Evolutionary conservation across 352 stramenopile genomes (phyloP).

Genomic region (Globisporangium sylvaticum): DNA sequence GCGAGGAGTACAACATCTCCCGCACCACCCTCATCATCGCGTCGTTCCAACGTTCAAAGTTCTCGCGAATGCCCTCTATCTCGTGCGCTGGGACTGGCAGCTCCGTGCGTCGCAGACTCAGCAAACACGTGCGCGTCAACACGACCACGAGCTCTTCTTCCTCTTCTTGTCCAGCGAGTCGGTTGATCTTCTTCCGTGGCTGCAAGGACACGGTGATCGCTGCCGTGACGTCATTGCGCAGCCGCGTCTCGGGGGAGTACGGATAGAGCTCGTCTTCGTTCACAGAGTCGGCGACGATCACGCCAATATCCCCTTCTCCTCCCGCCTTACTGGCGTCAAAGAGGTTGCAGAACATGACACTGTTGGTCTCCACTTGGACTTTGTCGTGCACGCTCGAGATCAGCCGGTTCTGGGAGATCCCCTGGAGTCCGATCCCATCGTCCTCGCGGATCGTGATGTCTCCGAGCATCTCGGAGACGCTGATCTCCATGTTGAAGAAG

Average conservation of each 20-base stretch:
- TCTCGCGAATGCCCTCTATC: neutral
- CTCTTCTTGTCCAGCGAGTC: neutral
- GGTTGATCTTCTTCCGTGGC: neutral
- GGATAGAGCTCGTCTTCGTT: slow-evolving; percentile 10
- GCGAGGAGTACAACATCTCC: neutral
- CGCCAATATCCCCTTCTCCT: neutral
- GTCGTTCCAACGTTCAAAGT: neutral
- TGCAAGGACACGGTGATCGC: neutral
- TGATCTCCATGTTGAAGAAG: slow-evolving; percentile 9
- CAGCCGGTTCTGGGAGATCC: slow-evolving; percentile 1
- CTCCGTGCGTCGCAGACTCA: neutral
- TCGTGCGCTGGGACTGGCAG: neutral
- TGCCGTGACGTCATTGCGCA: slow-evolving; percentile 1
- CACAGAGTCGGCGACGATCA: slow-evolving; percentile 4
- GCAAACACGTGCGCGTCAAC: neutral
- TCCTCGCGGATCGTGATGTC: slow-evolving; percentile 5
- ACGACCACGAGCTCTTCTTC: slow-evolving; percentile 8
- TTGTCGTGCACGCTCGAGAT: neutral
- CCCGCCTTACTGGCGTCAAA: neutral
- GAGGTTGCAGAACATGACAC: slow-evolving; percentile 4
- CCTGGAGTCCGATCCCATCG: neutral
- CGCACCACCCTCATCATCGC: slow-evolving; percentile 1
- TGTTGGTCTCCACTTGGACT: slow-evolving; percentile 8
- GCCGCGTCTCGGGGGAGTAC: slow-evolving; percentile 4
- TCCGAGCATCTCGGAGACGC: neutral